Percentiles rank a stretch among this genome's conserved stretches.
These are phyloP conservation scores for Asterophora parasitica DNA, from an alignment of 768 basidiomycete species.

Conservation along the genomic window DNA sequence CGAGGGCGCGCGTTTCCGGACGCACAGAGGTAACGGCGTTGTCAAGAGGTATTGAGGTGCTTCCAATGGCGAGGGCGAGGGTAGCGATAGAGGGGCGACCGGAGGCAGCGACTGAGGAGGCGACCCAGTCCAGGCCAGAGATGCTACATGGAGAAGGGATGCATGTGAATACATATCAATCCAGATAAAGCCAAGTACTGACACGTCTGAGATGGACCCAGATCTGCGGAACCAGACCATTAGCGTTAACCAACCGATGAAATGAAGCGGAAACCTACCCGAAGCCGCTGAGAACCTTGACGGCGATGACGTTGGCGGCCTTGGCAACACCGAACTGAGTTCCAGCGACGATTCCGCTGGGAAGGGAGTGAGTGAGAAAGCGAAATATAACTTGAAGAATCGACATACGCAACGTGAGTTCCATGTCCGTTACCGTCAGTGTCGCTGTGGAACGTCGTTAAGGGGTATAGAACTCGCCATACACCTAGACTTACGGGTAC, in stretches of 20 bases:
- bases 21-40: slow-evolving; percentile 5
- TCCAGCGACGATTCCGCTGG: too few relatives aligned
- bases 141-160: background rate
- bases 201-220: slow-evolving; percentile 10
- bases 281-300: slow-evolving; percentile 10
- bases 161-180: background rate
- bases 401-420: too few relatives aligned
- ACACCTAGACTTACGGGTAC: too few relatives aligned
- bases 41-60: slow-evolving; percentile 2
- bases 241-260: background rate
- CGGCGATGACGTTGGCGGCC: too few relatives aligned
- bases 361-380: slow-evolving; percentile 29
- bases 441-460: too few relatives aligned
- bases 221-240: slow-evolving; percentile 1
- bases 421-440: too few relatives aligned
- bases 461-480: too few relatives aligned
- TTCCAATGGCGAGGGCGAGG: slow-evolving; percentile 9
- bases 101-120: too few relatives aligned
- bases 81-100: slow-evolving; percentile 8
- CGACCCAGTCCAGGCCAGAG: too few relatives aligned
- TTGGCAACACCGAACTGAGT: too few relatives aligned
- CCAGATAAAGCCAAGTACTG: background rate
- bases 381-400: slow-evolving; percentile 20
- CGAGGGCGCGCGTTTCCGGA: too few relatives aligned
- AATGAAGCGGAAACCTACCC: background rate